Percentiles rank a stretch among this genome's conserved stretches.
These are phyloP conservation scores for Lasiodiplodia sp. DNA, from an alignment of 2,329 filamentous ascomycete species.

Conservation along the genomic window DNA sequence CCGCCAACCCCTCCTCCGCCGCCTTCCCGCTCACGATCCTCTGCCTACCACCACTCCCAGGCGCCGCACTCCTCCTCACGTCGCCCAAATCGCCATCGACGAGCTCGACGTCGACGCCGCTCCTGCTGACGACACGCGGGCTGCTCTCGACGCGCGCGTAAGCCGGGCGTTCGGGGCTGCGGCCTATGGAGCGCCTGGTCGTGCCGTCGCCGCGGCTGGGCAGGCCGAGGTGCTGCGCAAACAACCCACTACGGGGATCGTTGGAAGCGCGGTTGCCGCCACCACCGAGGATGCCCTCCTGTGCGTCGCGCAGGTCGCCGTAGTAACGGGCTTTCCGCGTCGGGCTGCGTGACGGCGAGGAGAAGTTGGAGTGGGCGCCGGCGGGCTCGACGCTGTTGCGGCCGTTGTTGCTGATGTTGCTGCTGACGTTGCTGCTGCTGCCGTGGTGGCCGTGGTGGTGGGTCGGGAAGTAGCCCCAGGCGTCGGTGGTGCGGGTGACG, in stretches of 20 bases:
- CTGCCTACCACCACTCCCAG: slow-evolving; percentile 35
- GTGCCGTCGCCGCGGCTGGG: slow-evolving; percentile 27
- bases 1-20: slow-evolving; percentile 71
- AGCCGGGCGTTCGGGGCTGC: slow-evolving; percentile 41
- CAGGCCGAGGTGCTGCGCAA: slow-evolving; percentile 36
- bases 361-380: slow-evolving; percentile 19
- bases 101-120: slow-evolving; percentile 55
- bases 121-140: slow-evolving; percentile 54
- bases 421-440: slow-evolving; percentile 35
- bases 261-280: slow-evolving; percentile 32
- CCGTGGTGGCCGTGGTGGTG: neutral
- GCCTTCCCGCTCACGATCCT: slow-evolving; percentile 75
- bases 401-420: slow-evolving; percentile 27
- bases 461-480: slow-evolving; percentile 38
- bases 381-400: slow-evolving; percentile 16
- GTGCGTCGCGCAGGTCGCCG: slow-evolving; percentile 55
- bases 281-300: slow-evolving; percentile 40
- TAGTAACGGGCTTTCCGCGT: slow-evolving; percentile 51
- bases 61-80: slow-evolving; percentile 36
- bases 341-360: slow-evolving; percentile 34
- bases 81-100: slow-evolving; percentile 48
- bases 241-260: slow-evolving; percentile 37
- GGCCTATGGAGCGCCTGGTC: slow-evolving; percentile 37
- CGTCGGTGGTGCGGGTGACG: slow-evolving; percentile 35
- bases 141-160: slow-evolving; percentile 45